These are phyloP conservation scores for Scheffersomyces segobiensis DNA, from an alignment of 1,139 yeast species.

Conservation along the genomic window DNA sequence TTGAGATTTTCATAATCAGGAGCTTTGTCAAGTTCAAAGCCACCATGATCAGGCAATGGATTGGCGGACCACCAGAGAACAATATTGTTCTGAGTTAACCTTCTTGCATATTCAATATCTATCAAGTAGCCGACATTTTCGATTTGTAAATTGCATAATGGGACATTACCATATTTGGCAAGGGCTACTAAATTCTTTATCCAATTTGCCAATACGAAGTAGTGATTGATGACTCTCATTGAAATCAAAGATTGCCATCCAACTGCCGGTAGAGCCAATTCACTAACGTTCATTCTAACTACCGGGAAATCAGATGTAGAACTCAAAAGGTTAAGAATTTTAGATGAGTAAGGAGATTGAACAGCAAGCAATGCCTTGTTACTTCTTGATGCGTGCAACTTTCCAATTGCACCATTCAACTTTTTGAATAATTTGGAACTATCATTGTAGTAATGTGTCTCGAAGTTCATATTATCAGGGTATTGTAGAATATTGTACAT, in stretches of 20 bases:
- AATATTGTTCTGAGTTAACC: slow-evolving; percentile 61
- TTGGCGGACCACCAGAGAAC: slow-evolving; percentile 93
- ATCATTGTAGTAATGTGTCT: slow-evolving; percentile 52
- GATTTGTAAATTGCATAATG: slow-evolving; percentile 78
- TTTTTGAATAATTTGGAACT: slow-evolving; percentile 51
- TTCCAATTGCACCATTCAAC: slow-evolving; percentile 53
- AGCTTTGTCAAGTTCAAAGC: slow-evolving; percentile 63
- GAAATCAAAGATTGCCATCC: slow-evolving; percentile 84
- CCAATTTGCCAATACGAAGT: slow-evolving; percentile 76
- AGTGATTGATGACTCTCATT: slow-evolving; percentile 68
- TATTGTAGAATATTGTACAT: slow-evolving; percentile 51
- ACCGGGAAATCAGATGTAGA: slow-evolving; percentile 63
- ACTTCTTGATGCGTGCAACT: slow-evolving; percentile 67
- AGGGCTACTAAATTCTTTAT: slow-evolving; percentile 63
- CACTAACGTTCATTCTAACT: slow-evolving; percentile 57
- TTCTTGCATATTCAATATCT: slow-evolving; percentile 85
- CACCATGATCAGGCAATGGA: slow-evolving; percentile 86
- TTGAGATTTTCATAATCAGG: slow-evolving; percentile 60
- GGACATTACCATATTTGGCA: slow-evolving; percentile 75
- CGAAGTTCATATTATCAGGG: slow-evolving; percentile 52
- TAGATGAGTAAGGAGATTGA: slow-evolving; percentile 67
- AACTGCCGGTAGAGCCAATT: slow-evolving; percentile 66
- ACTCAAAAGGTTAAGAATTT: slow-evolving; percentile 42
- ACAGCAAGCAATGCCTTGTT: slow-evolving; percentile 65
- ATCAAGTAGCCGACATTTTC: slow-evolving; percentile 78